Evolutionary conservation across 2,329 filamentous ascomycete genomes (phyloP), one percentile per base, ranked within the genome.

Genomic region (Penicillium sp.): DNA sequence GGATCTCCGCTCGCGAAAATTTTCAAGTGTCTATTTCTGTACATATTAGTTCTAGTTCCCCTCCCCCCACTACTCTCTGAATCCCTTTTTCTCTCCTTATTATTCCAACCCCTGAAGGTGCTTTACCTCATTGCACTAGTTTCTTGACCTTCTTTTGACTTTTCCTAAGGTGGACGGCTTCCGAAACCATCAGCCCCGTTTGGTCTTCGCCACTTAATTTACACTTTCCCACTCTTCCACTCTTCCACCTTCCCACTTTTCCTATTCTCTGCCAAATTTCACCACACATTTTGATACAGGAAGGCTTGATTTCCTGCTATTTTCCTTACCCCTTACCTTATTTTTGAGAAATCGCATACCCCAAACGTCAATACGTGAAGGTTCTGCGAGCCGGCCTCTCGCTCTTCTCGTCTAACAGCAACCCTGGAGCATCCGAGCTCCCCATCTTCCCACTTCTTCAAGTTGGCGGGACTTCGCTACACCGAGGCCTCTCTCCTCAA

Each of bases 391-490:
- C 46, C 59, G 46, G 50, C 56, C 45, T 51, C 56, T 54, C 51
- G 41, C 47, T 44, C 54, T 40, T 47, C 56, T 45, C 44, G 36
- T 47, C 26, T 50, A 38, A 56, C 58, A 63, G 62, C 67, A 69
- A 74, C 54, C 58, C 73, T 75, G 75, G 75, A 75, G 72, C 72
- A 62, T 61, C 61, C 68, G 60, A 64, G 68, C 74, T 74, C 70
- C 69, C 61, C 61, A 55, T 62, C 57, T 29, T 51, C 54, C 43
- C 58, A 82, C 77, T 84, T 84, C 85, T 88, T 85, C 91, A 95
- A 95, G 85, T 95, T 95, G 91, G 91, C 90, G 90, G 89, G 88
- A 83, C 80, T 86, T 85, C 84, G 82, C 78, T 81, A 82, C 78
- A 76, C 82, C 77, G 78, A 83, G 79, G 84, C 89, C 76, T 87